Evolutionary conservation across 2,329 filamentous ascomycete species (phyloP).

Genomic region (Phoma sp.): DNA sequence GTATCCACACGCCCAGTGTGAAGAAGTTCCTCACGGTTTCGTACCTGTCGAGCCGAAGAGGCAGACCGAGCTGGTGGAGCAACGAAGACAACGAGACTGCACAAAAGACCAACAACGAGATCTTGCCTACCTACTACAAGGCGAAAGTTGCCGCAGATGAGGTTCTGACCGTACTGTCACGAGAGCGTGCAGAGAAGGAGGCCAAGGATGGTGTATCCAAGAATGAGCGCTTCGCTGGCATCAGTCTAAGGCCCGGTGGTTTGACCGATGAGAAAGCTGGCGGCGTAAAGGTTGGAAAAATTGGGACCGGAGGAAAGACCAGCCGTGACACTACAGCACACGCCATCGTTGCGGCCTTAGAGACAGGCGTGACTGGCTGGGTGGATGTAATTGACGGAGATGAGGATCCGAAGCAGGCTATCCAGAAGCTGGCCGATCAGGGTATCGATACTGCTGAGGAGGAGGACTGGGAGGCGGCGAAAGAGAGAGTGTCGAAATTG

Average conservation of each 20-base stretch:
- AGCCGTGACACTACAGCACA: slow-evolving; percentile 60
- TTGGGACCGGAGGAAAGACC: slow-evolving; percentile 50
- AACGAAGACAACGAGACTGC: slow-evolving; percentile 55
- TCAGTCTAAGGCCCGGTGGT: slow-evolving; percentile 58
- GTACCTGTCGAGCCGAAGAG: slow-evolving; percentile 58
- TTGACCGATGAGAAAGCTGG: slow-evolving; percentile 58
- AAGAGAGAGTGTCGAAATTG: slow-evolving; percentile 12
- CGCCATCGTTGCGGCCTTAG: slow-evolving; percentile 57
- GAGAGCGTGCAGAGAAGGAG: slow-evolving; percentile 38
- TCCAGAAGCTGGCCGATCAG: slow-evolving; percentile 16
- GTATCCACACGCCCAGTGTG: slow-evolving; percentile 53
- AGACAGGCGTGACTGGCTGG: slow-evolving; percentile 59
- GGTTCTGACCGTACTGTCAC: slow-evolving; percentile 56
- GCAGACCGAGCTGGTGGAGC: slow-evolving; percentile 58
- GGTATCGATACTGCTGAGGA: slow-evolving; percentile 11
- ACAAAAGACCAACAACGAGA: slow-evolving; percentile 55
- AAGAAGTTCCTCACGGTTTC: slow-evolving; percentile 64
- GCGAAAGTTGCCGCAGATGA: slow-evolving; percentile 65
- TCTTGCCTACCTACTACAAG: slow-evolving; percentile 59
- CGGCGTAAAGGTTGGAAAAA: slow-evolving; percentile 58
- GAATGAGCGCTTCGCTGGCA: slow-evolving; percentile 54
- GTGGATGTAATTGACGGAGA: slow-evolving; percentile 61
- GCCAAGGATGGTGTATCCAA: slow-evolving; percentile 32
- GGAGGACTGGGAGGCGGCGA: slow-evolving; percentile 17
- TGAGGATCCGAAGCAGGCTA: slow-evolving; percentile 44